Evolutionary conservation across 495 filamentous ascomycete genomes (phyloP), one percentile per base, ranked within the genome.

Genomic region (Podospora sp.): DNA sequence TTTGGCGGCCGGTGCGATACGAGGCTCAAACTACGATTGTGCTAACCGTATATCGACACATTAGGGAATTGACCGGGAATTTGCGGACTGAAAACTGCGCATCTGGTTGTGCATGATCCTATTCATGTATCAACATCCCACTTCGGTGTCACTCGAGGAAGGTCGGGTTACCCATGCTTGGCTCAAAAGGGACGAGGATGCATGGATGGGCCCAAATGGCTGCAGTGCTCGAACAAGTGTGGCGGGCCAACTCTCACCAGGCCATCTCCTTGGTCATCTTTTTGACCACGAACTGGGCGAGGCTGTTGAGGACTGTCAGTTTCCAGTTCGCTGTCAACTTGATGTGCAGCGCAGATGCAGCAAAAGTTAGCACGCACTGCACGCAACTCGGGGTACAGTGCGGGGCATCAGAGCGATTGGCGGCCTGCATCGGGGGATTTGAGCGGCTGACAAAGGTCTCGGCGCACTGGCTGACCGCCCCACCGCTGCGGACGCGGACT

Each of bases 361-460:
- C 46, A 9, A 14, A 22, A 1, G 18, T n/a, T n/a, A 9, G 26
- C 11, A 7, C 59, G 35, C 6, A 49, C 6, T 1, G 26, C 11
- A 7, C 59, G 35, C 6, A 49, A 14, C 20, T 62, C 6, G 35
- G 20, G 24, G 24, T 60, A 33, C 27, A 46, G 40, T 46, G 2
- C 11, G 40, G n/a, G n/a, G n/a, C n/a, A 36, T 5, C 33, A 36
- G 6, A 12, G 12, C 33, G 6, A 36, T 5, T 36, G 6, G 40
- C 40, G 40, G 40, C 29, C 29, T 46, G 40, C 40, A 18, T 18
- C 12, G 40, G 40, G 40, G 40, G 16, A 46, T 46, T 46, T 8
- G 40, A 18, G 40, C 14, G 16, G 56, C 56, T 60, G 56, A 35
- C 56, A 60, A 35, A 60, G 56, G 24, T 18, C 25, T 33, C 8